Evolutionary conservation across 371 early-diverging fungal species (phyloP).

Genomic region (Entomophthora muscae): DNA sequence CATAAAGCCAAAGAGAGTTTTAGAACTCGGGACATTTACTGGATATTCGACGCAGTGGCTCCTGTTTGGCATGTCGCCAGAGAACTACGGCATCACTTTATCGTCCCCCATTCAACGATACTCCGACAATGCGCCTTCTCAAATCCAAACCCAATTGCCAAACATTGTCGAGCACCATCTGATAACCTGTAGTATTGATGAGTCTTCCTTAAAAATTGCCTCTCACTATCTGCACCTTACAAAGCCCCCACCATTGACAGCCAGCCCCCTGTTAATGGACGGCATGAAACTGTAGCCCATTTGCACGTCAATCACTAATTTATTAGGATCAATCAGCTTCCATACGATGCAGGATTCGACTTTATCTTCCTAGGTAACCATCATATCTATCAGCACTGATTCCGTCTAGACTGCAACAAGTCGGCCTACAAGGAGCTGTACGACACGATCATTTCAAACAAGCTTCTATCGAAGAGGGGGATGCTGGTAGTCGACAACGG

Average conservation of each 20-base stretch:
- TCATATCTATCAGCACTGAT: not conserved
- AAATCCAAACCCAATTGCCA: not conserved
- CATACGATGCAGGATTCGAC: not conserved
- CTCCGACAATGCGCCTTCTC: not conserved
- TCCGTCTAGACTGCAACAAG: not conserved
- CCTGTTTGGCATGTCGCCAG: not conserved
- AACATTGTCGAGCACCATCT: not conserved
- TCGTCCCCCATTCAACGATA: not conserved
- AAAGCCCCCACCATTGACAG: not conserved
- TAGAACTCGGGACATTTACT: slow-evolving; percentile 10
- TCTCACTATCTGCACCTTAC: not conserved
- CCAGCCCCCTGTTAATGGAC: not conserved
- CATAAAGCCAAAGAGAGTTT: slow-evolving; percentile 2
- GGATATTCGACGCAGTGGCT: slow-evolving; percentile 1
- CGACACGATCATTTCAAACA: not conserved
- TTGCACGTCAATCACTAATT: not conserved
- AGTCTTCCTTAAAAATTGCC: not conserved
- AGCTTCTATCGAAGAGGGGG: not conserved
- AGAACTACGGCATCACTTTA: not conserved
- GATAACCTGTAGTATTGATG: not conserved
- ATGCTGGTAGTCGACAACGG: slow-evolving; percentile 6
- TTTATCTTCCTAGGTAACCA: slow-evolving; percentile 3
- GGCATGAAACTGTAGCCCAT: not conserved
- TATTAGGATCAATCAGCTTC: not conserved
- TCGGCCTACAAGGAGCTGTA: not conserved